Evolutionary conservation across 176 grass and related monocot genomes (phyloP).

Genomic region (Zoysia japonica): DNA sequence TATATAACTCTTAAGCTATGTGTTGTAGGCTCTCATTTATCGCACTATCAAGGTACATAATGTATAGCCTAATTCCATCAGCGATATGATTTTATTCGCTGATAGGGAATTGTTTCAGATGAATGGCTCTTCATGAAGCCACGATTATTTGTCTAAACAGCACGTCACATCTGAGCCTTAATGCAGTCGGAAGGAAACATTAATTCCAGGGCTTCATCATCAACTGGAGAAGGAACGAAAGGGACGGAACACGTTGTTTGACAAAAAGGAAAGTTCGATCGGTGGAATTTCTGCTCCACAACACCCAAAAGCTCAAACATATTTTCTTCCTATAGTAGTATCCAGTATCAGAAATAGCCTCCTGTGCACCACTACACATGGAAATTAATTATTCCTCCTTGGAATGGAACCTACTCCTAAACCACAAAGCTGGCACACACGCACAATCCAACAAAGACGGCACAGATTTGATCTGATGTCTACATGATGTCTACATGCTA

Average conservation of each 20-base stretch:
- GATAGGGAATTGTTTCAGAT: not conserved
- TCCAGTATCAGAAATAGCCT: not conserved
- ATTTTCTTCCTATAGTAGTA: conserved; percentile 31
- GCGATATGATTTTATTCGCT: not conserved
- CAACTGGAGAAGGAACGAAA: conserved; percentile 18
- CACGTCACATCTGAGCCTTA: conserved; percentile 46
- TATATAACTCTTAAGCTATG: too few relatives aligned
- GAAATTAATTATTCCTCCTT: conserved; percentile 41
- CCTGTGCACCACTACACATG: conserved; percentile 26
- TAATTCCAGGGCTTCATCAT: not conserved
- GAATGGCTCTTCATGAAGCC: not conserved
- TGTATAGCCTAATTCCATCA: too few relatives aligned
- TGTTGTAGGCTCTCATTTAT: too few relatives aligned
- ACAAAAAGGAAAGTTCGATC: conserved; percentile 33
- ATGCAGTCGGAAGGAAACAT: conserved; percentile 36
- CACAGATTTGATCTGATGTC: conserved; percentile 32
- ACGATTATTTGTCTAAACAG: conserved; percentile 6
- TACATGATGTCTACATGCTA: not conserved
- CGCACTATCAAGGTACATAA: too few relatives aligned
- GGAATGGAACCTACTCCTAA: conserved; percentile 3
- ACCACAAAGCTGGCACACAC: conserved; percentile 15
- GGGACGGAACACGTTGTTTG: conserved; percentile 32
- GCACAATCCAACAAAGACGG: conserved; percentile 36
- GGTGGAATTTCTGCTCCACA: conserved; percentile 9
- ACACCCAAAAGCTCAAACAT: conserved; percentile 12